phyloP scores from a whole-genome alignment of 2,329 filamentous ascomycete species.

The Aspergillus sp. region DNA sequence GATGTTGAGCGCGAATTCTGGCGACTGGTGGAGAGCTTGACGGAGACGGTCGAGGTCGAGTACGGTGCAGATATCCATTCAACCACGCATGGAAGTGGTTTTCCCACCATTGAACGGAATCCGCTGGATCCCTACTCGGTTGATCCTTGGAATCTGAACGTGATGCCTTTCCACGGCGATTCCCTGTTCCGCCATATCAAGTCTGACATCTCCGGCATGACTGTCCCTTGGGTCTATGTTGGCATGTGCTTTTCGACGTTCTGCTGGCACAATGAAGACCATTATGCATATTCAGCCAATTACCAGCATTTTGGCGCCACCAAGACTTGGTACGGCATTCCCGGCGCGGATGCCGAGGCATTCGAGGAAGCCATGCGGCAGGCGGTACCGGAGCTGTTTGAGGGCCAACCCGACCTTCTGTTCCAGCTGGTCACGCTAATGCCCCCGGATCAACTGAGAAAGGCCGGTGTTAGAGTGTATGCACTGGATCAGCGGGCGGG shows the following conservation, averaged over 20 bases:
- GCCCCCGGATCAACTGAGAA: conserved; percentile 87
- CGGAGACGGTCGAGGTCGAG: conserved; percentile 95
- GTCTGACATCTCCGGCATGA: conserved; percentile 98
- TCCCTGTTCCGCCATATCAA: conserved; percentile 97
- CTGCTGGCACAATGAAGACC: conserved; percentile 99
- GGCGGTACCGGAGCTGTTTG: conserved; percentile 92
- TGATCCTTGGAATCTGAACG: conserved; percentile 94
- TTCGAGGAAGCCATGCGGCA: conserved; percentile 95
- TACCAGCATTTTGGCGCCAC: conserved; percentile 98
- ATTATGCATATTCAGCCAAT: conserved; percentile 96
- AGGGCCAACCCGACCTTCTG: conserved; percentile 91
- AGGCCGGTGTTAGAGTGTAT: conserved; percentile 89
- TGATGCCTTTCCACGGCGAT: conserved; percentile 84
- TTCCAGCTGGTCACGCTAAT: conserved; percentile 97
- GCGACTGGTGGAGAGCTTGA: conserved; percentile 88
- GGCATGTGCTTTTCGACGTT: conserved; percentile 99
- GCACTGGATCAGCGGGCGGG: conserved; percentile 95
- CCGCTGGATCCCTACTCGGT: conserved; percentile 83
- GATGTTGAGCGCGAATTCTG: conserved; percentile 97
- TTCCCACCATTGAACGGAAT: conserved; percentile 89
- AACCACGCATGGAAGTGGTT: conserved; percentile 95
- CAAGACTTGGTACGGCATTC: conserved; percentile 99
- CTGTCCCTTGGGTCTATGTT: conserved; percentile 97
- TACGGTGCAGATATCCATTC: conserved; percentile 98
- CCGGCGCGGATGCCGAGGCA: conserved; percentile 86